Evolutionary conservation across 768 basidiomycete genomes (phyloP), one percentile per base, ranked within the genome.

Genomic region (Termitomyces sp.): DNA sequence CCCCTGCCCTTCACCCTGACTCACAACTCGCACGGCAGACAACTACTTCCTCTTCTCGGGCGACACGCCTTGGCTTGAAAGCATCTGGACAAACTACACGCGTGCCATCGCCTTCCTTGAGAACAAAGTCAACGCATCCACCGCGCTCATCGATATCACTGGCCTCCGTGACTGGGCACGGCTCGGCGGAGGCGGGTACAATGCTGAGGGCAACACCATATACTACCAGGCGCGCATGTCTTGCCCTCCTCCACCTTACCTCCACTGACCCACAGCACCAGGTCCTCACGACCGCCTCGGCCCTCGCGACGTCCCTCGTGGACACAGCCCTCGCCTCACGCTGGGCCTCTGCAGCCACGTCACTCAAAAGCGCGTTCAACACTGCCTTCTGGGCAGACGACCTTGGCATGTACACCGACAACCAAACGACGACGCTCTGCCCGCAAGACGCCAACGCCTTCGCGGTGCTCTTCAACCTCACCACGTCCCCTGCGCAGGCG

Each of bases 401-500:
- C 23, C 70, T 64, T 0, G 82, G 82, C 1, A 72, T 82, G 79
- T 86, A 82, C 60, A 72, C 77, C 12, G 83, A 86, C 64, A 85
- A 85, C 63, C 64, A 69, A 8, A 82, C 79, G 1, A 82, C 82
- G 2, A 77, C 79, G 1, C 70, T 85, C 20, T 74, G 73, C 36
- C 83, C 84, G 0, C 82, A 86, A 63, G 83, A 86, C 61, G 83
- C 77, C 9, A 85, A 85, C 67, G 79, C 81, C 0, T 77, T 84
- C 58, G 82, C 83, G 2, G 70, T 85, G 1, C 59, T 85, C 9
- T 84, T 76, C 68, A 82, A 82, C 61, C 62, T 84, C 3, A 84
- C 83, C 0, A 70, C 66, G 3, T 71, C 75, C 0, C 32, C 67
- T 0, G 73, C 67, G 2, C 78, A 81, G 62, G 75, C 72, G 9